phyloP scores from a whole-genome alignment of 192 early-diverging fungal genomes.

The Coemansia sp. region DNA sequence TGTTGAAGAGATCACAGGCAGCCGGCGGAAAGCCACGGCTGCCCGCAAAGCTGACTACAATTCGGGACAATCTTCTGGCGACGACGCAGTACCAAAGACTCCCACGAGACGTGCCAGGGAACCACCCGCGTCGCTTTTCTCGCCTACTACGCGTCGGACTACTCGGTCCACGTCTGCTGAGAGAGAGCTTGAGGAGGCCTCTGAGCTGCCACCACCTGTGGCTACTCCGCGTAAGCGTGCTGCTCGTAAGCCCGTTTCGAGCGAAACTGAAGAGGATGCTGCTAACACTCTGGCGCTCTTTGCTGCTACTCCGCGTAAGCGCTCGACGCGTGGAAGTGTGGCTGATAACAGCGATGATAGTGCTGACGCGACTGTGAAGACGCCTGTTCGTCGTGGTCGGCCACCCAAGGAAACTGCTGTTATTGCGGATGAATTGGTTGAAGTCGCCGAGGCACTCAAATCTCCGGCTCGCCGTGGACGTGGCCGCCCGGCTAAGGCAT shows the following conservation, averaged over 20 bases:
- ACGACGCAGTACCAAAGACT: constrained; percentile 15
- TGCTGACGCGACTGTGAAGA: constrained; percentile 9
- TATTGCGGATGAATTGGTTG: constrained; percentile 4
- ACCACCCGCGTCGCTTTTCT: not conserved
- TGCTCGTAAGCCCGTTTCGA: not conserved
- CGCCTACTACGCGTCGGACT: constrained; percentile 8
- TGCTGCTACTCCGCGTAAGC: constrained; percentile 30
- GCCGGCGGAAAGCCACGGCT: constrained; percentile 19
- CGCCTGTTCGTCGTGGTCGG: constrained; percentile 17
- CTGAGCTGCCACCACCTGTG: constrained; percentile 1
- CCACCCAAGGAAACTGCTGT: not conserved
- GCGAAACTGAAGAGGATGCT: constrained; percentile 4
- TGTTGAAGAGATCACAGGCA: constrained; percentile 14
- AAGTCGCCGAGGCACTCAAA: constrained; percentile 10
- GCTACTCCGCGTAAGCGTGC: constrained; percentile 28
- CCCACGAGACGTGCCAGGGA: constrained; percentile 11
- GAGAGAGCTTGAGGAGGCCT: not conserved
- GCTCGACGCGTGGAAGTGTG: constrained; percentile 9
- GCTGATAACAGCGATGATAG: constrained; percentile 5
- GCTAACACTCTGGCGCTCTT: not conserved
- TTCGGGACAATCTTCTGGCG: constrained; percentile 16
- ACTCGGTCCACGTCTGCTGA: constrained; percentile 12
- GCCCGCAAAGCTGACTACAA: constrained; percentile 12
- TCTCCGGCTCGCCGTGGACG: constrained; percentile 9
- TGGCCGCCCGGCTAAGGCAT: not conserved